Evolutionary conservation across 1,284 basidiomycete species (phyloP).

Genomic region (Entoloma clypeatum): DNA sequence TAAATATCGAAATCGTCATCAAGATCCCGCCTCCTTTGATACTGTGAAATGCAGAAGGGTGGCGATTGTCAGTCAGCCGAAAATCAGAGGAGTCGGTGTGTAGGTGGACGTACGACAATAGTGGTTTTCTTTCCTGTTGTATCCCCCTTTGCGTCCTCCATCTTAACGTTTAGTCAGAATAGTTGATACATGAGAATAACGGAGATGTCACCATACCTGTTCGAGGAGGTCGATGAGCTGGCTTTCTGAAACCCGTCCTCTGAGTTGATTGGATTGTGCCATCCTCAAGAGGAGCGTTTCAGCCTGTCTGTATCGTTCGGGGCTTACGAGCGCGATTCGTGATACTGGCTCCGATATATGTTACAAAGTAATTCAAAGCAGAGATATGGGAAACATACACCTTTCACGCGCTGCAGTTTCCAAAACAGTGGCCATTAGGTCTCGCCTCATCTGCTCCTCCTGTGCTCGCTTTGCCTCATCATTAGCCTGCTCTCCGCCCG

Average conservation of each 20-base stretch:
- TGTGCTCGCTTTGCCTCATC: slow-evolving; percentile 58
- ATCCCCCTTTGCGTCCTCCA: slow-evolving; percentile 63
- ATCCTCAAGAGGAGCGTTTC: slow-evolving; percentile 84
- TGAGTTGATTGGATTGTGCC: slow-evolving; percentile 90
- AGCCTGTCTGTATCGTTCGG: slow-evolving; percentile 83
- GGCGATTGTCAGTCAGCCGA: slow-evolving; percentile 1
- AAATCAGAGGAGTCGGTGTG: too few species aligned
- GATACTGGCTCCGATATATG: slow-evolving; percentile 43
- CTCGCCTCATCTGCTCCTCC: slow-evolving; percentile 74
- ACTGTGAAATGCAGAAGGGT: slow-evolving; percentile 40
- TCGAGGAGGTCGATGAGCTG: slow-evolving; percentile 91
- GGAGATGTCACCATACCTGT: slow-evolving; percentile 58
- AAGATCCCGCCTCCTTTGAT: slow-evolving; percentile 65
- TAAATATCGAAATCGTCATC: slow-evolving; percentile 72
- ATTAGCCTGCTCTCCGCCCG: slow-evolving; percentile 25
- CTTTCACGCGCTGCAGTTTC: slow-evolving; percentile 87
- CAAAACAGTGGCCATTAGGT: slow-evolving; percentile 85
- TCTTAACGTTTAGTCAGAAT: slow-evolving; percentile 36
- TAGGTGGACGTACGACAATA: slow-evolving; percentile 65
- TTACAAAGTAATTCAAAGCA: slow-evolving; percentile 8
- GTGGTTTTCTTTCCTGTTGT: slow-evolving; percentile 54
- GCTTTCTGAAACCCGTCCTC: slow-evolving; percentile 80
- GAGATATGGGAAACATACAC: slow-evolving; percentile 54
- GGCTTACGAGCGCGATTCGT: slow-evolving; percentile 90
- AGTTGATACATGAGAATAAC: neutral